A percentile compares a stretch with the other conserved stretches of the same genome.
Evolutionary conservation across 192 early-diverging fungal species (phyloP).

Genomic region (Glomus cerebriforme): DNA sequence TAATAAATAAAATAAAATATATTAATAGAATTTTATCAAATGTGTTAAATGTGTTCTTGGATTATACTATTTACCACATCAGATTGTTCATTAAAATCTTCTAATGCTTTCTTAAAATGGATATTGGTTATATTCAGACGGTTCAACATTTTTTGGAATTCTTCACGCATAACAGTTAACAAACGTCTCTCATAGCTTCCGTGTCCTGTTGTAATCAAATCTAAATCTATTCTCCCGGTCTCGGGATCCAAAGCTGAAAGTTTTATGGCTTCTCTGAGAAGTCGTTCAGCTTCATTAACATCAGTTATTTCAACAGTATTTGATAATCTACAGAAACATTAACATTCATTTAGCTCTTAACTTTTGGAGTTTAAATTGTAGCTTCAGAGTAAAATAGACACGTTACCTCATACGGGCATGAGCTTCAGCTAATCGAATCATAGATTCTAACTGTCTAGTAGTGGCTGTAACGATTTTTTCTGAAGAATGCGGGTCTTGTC

Average conservation of each 20-base stretch:
- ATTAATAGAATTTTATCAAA: background rate
- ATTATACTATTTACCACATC: slow-evolving; percentile 1
- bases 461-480: slow-evolving; percentile 83
- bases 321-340: slow-evolving; percentile 55
- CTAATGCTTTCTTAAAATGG: background rate
- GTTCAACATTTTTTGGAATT: slow-evolving; percentile 45
- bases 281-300: slow-evolving; percentile 85
- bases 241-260: slow-evolving; percentile 89
- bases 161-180: slow-evolving; percentile 59
- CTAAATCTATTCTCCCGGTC: slow-evolving; percentile 93
- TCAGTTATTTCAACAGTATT: slow-evolving; percentile 72
- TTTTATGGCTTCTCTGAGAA: slow-evolving; percentile 88
- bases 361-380: background rate
- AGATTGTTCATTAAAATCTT: slow-evolving; percentile 23
- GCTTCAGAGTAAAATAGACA: background rate
- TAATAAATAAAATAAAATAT: background rate
- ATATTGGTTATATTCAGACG: background rate
- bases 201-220: slow-evolving; percentile 88
- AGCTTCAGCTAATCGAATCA: slow-evolving; percentile 95
- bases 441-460: slow-evolving; percentile 93
- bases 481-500: slow-evolving; percentile 50
- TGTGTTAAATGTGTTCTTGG: background rate
- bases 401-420: slow-evolving; percentile 81
- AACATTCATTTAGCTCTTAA: background rate
- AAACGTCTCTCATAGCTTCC: slow-evolving; percentile 71